Evolutionary conservation across 176 grass and related monocot genomes (phyloP).

Genomic region (Elaeis guineensis): DNA sequence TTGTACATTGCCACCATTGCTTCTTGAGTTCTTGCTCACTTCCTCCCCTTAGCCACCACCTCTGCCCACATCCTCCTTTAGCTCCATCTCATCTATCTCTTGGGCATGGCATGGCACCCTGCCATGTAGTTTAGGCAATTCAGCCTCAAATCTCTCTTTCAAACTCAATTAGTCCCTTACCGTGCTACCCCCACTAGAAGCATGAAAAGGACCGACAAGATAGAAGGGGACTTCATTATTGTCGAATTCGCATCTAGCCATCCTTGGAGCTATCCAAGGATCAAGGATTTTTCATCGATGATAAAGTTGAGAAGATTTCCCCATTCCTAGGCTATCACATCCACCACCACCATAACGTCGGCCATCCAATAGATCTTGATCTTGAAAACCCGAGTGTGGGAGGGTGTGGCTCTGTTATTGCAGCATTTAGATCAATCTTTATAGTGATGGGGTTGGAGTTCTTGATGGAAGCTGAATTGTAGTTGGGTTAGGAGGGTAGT

Average conservation of each 20-base stretch:
- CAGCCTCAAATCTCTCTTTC: slow-evolving; percentile 77
- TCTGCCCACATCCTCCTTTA: slow-evolving; percentile 12
- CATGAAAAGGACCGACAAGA: background rate
- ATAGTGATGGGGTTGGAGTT: no score
- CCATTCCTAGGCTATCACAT: slow-evolving; percentile 35
- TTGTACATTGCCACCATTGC: slow-evolving; percentile 41
- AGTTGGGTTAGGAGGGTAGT: no score
- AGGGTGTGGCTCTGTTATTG: background rate
- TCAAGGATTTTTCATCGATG: slow-evolving; percentile 28
- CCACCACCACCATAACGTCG: background rate
- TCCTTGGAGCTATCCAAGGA: slow-evolving; percentile 28
- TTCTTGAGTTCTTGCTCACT: slow-evolving; percentile 20
- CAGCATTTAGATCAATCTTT: background rate
- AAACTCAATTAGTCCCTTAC: slow-evolving; percentile 35
- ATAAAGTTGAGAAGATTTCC: slow-evolving; percentile 63
- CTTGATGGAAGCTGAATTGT: background rate
- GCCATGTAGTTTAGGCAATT: slow-evolving; percentile 82
- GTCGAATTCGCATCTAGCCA: no score
- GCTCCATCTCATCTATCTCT: slow-evolving; percentile 69
- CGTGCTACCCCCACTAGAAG: background rate
- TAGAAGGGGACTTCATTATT: background rate
- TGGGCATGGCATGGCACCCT: slow-evolving; percentile 78
- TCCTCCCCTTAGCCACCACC: slow-evolving; percentile 23
- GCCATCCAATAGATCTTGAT: slow-evolving; percentile 29
- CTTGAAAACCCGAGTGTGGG: no score